Base-by-base conservation (phyloP, 441 rosid species). In the Erodium moschatum region DNA sequence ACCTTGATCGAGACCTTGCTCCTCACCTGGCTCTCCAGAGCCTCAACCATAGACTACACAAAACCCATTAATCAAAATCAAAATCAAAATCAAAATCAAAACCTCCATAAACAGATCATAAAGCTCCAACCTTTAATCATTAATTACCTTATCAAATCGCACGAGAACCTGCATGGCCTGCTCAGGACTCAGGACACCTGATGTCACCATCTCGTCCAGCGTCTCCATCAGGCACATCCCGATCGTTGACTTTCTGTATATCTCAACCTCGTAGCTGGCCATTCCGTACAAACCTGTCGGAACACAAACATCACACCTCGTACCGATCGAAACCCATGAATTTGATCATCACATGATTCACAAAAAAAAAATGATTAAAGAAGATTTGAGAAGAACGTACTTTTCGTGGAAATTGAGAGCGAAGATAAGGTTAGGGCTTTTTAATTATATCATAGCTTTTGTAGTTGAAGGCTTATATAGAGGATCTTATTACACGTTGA, bases 141-240 rank as follows among this genome's bases (percentile, higher is more conserved):
- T 33, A 3, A 33, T 58, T 70, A 89, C 99, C 99, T 91, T 90
- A 73, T 94, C 97, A 72, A 91, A 91, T 79, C 90, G 99, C 74
- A 91, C 88, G 70, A 95, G 96, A 75, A 95, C 97, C 81, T 91
- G 97, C 67, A 95, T 86, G 18, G 97, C 99, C 18, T 90, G 89
- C 82, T 95, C 95, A 4, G 98, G 99, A 75, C 83, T 87, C 61
- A 95, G 93, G 72, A 95, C 87, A 64, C 97, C 90, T 75, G 71
- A 87, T 70, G 80, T 85, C 73, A 95, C 97, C 99, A 95, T 95
- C 85, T 95, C 99, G 46, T 95, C 97, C 50, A 95, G 77, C 16
- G 96, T 87, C 82, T 95, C 97, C 64, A 96, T 91, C 84, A 95
- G 70, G 80, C 99, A 91, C 97, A 90, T 91, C 63, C 97, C 97